phyloP scores from a whole-genome alignment of 306 rosid genomes.

The Medicago arabica region DNA sequence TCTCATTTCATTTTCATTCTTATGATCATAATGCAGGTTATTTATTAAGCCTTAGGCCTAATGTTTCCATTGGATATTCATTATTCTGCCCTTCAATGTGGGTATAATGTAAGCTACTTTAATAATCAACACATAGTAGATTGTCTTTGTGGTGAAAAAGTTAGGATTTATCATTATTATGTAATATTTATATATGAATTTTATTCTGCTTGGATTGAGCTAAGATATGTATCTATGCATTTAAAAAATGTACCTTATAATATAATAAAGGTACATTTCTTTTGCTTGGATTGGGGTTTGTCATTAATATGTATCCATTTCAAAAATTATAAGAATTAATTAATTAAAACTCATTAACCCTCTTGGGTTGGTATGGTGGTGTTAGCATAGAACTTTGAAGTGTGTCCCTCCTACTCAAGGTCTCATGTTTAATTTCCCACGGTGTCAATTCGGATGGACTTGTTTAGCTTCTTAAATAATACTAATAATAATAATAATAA shows the following conservation, averaged over 20 bases:
- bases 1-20: slow-evolving; percentile 24
- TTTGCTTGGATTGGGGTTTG: neutral
- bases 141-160: slow-evolving; percentile 38
- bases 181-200: slow-evolving; percentile 21
- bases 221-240: neutral
- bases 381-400: no score
- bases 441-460: no score
- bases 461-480: no score
- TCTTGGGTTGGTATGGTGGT: no score
- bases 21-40: slow-evolving; percentile 50
- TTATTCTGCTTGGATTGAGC: slow-evolving; percentile 16
- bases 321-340: neutral
- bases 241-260: slow-evolving; percentile 9
- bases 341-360: neutral
- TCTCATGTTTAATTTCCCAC: no score
- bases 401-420: no score
- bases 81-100: slow-evolving; percentile 24
- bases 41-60: slow-evolving; percentile 50
- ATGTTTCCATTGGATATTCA: slow-evolving; percentile 57
- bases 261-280: slow-evolving; percentile 18
- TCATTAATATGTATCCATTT: neutral
- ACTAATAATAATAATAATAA: no score
- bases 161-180: slow-evolving; percentile 26
- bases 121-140: slow-evolving; percentile 47
- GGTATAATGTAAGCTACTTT: slow-evolving; percentile 49